Evolutionary conservation across 73 alveolate genomes (phyloP).

Genomic region (Paramecium primaurelia): DNA sequence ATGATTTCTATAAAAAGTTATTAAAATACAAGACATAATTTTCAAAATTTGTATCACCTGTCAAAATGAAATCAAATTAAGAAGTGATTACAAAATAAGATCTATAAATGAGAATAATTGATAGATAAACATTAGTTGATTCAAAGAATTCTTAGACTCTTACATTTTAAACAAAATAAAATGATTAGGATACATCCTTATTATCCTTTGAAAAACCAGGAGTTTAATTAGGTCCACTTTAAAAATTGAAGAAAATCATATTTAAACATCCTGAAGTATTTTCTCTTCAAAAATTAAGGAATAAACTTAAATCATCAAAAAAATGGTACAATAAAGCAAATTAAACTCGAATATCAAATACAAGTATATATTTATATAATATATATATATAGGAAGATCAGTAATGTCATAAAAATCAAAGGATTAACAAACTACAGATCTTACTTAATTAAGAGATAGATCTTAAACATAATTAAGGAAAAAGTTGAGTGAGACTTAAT

Average conservation of each 20-base stretch:
- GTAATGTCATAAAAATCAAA: neutral
- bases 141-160: neutral
- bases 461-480: neutral
- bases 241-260: neutral
- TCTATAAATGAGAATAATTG: neutral
- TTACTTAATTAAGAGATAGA: neutral
- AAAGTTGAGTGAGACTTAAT: neutral
- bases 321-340: conserved; percentile 35
- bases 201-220: conserved; percentile 41
- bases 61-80: neutral
- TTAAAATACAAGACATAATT: neutral
- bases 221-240: neutral
- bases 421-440: neutral
- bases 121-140: neutral
- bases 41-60: neutral
- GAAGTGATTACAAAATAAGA: neutral
- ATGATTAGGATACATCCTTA: neutral
- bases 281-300: neutral
- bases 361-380: neutral
- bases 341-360: neutral
- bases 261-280: conserved; percentile 36
- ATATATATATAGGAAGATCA: neutral
- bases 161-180: neutral
- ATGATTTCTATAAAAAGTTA: conserved; percentile 1
- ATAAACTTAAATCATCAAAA: neutral